A percentile compares a stretch with the other conserved stretches of the same genome.
Evolutionary conservation across 495 filamentous ascomycete species (phyloP).

Genomic region (Penicillium riverlandense): DNA sequence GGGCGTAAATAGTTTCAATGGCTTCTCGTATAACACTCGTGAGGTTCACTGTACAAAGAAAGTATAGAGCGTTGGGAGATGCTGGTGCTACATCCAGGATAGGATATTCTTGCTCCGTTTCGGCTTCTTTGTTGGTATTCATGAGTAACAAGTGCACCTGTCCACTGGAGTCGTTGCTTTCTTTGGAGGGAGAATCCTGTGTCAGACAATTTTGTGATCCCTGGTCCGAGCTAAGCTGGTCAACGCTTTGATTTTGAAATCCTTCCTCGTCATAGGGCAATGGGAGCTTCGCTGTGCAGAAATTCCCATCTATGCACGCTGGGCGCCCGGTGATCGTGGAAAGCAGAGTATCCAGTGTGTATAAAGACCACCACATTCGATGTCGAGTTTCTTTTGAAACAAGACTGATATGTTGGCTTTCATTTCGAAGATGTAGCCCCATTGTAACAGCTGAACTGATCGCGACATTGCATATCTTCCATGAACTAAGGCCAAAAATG

Average conservation of each 20-base stretch:
- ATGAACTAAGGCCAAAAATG: slow-evolving; percentile 36
- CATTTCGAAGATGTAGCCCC: slow-evolving; percentile 51
- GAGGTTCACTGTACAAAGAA: too few species aligned
- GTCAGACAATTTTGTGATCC: background rate
- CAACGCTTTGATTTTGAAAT: slow-evolving; percentile 9
- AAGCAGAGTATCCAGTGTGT: slow-evolving; percentile 47
- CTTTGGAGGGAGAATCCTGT: too few species aligned
- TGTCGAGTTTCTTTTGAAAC: slow-evolving; percentile 35
- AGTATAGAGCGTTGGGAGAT: too few species aligned
- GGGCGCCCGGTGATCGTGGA: slow-evolving; percentile 53
- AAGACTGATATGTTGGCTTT: slow-evolving; percentile 35
- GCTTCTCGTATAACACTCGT: too few species aligned
- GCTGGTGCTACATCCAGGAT: too few species aligned
- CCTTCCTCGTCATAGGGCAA: slow-evolving; percentile 45
- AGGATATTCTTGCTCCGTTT: too few species aligned
- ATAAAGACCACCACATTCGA: slow-evolving; percentile 41
- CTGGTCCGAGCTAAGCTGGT: too few species aligned
- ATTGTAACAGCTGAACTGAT: slow-evolving; percentile 48
- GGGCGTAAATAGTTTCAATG: too few species aligned
- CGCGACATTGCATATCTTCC: slow-evolving; percentile 47
- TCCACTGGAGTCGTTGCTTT: too few species aligned
- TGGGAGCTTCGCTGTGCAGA: slow-evolving; percentile 45
- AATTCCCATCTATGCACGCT: slow-evolving; percentile 39
- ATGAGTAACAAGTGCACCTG: too few species aligned
- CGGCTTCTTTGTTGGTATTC: too few species aligned